A percentile compares a stretch with the other conserved stretches of the same genome.
Conservation (phyloP, 768 basidiomycete species). For the Scleroderma citrinum region DNA sequence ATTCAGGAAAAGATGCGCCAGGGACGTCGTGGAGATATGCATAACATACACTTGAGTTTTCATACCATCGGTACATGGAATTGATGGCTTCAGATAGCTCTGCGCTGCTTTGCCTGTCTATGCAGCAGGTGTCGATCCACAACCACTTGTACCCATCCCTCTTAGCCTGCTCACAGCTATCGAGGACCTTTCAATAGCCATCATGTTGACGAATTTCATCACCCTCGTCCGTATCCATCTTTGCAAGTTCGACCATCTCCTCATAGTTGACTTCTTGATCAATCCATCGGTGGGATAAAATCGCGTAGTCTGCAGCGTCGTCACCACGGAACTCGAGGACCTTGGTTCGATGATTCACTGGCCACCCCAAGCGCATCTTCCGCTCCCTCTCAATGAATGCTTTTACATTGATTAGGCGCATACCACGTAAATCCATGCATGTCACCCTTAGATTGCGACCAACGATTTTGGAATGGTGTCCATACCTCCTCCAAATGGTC, state of each 20-base stretch:
- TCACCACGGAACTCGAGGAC: background rate
- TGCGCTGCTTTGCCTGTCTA: slow-evolving; percentile 14
- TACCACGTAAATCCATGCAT: background rate
- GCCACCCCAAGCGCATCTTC: background rate
- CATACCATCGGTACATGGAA: slow-evolving; percentile 17
- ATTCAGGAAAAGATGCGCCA: background rate
- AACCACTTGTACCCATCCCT: slow-evolving; percentile 3
- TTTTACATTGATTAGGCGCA: background rate
- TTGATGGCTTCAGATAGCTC: slow-evolving; percentile 12
- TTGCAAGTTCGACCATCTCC: background rate
- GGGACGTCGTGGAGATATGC: slow-evolving; percentile 11
- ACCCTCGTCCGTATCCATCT: background rate
- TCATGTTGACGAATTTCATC: background rate
- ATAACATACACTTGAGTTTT: slow-evolving; percentile 10
- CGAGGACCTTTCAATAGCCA: slow-evolving; percentile 1
- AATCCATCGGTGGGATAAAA: slow-evolving; percentile 2
- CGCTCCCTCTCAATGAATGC: background rate
- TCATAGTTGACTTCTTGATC: background rate
- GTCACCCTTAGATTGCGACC: too few species aligned
- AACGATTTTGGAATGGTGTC: too few species aligned
- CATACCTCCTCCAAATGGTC: too few species aligned
- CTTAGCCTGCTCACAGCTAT: background rate
- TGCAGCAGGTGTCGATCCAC: slow-evolving; percentile 16
- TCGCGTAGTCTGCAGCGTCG: background rate
- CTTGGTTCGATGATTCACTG: background rate